Evolutionary conservation across 1,139 yeast genomes (phyloP).

Genomic region (Geotrichum siamense): DNA sequence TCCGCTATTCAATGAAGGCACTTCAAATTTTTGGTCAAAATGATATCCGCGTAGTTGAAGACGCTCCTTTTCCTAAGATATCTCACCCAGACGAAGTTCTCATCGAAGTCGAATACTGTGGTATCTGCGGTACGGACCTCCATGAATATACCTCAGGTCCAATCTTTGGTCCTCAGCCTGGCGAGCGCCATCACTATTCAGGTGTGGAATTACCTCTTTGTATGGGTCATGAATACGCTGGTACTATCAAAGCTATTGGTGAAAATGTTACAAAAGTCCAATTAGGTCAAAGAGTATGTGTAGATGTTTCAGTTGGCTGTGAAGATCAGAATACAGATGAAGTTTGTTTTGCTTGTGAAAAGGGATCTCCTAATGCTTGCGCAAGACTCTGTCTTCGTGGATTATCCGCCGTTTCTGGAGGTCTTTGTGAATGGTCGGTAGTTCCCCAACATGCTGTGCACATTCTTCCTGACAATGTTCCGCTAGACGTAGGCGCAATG

Average conservation of each 20-base stretch:
- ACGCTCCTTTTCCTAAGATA: slow-evolving; percentile 7
- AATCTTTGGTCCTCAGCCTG: slow-evolving; percentile 36
- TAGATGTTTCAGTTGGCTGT: slow-evolving; percentile 50
- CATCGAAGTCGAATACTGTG: slow-evolving; percentile 43
- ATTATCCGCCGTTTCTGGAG: slow-evolving; percentile 46
- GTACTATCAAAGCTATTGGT: slow-evolving; percentile 37
- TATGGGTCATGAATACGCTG: slow-evolving; percentile 55
- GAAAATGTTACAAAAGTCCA: slow-evolving; percentile 32
- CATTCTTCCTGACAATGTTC: slow-evolving; percentile 41
- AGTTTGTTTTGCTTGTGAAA: slow-evolving; percentile 40
- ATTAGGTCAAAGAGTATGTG: slow-evolving; percentile 41
- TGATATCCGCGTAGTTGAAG: slow-evolving; percentile 14
- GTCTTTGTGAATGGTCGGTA: slow-evolving; percentile 45
- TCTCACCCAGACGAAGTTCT: slow-evolving; percentile 35
- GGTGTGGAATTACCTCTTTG: slow-evolving; percentile 33
- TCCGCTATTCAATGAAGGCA: slow-evolving; percentile 15
- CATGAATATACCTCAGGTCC: slow-evolving; percentile 45
- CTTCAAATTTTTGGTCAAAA: slow-evolving; percentile 15
- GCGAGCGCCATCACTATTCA: slow-evolving; percentile 25
- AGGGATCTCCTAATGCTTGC: slow-evolving; percentile 45
- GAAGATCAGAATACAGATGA: slow-evolving; percentile 31
- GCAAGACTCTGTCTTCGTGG: slow-evolving; percentile 41
- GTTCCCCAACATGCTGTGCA: slow-evolving; percentile 36
- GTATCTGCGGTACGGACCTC: slow-evolving; percentile 49
- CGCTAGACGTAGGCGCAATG: slow-evolving; percentile 50